Evolutionary conservation across 2,329 filamentous ascomycete species (phyloP), one percentile per base, ranked within the genome.

Genomic region (Xylariaceae sp.): DNA sequence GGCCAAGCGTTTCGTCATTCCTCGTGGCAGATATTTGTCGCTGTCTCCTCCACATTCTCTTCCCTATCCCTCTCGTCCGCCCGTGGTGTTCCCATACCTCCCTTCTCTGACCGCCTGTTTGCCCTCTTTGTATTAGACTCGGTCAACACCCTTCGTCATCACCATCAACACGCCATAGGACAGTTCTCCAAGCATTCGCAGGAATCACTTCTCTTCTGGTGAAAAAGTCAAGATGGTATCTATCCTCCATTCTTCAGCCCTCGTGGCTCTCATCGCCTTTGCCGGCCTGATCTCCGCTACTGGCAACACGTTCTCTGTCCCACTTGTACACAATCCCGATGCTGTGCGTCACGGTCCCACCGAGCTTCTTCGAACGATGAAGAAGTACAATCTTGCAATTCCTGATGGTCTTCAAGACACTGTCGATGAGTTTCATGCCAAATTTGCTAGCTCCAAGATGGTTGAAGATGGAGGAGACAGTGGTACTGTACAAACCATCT

Each of bases 331-430:
- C 45, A 55, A 66, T 54, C 54, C 54, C 10, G 51, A 61, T 50
- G 33, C 45, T 22, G 50, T 53, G 31, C 56, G 63, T 48, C 62
- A 66, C 55, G 61, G 67, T 40, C 63, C 67, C 47, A 56, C 62
- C 16, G 63, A 69, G 53, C 51, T 65, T 49, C 58, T 65, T 51
- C 64, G 59, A 46, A 65, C 65, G 12, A 43, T 69, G 51, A 62
- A 58, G 53, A 71, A 71, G 56, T 69, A 62, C 60, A 66, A 67
- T 46, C 58, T 67, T 14, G 48, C 61, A 14, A 59, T 69, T 44
- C 67, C 67, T 10, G 48, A 61, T 18, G 59, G 58, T 10, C 59
- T 69, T 5, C 58, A 66, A 45, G 50, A 65, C 17, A 44, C 61
- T 16, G 63, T 67, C 17, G 53, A 66, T 41, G 48, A 60, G 9